Evolutionary conservation across 2,329 filamentous ascomycete genomes (phyloP), one percentile per base, ranked within the genome.

Genomic region (Phialophora tarda): DNA sequence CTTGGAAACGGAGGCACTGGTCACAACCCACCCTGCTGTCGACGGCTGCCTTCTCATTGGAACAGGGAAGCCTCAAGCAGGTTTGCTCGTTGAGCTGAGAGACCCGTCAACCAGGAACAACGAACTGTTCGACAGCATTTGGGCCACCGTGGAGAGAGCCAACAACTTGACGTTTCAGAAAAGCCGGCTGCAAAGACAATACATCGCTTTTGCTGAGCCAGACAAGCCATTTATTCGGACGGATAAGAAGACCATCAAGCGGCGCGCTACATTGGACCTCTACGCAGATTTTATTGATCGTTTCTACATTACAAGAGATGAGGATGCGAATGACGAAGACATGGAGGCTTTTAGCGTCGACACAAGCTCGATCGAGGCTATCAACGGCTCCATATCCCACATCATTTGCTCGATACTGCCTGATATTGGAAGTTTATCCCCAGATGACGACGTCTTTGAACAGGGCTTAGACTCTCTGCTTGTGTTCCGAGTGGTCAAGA

Each of bases 161-260:
- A 85, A 85, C 24, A 53, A 69, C 73, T 2, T 66, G 72, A 0
- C 76, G 12, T 76, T 78, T 0, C 77, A 78, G 12, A 81, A 82
- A 69, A 78, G 76, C 2, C 78, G 80, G 44, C 73, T 86, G 1
- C 76, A 75, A 59, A 79, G 77, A 66, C 76, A 77, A 30, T 81
- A 78, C 61, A 77, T 85, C 32, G 73, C 78, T 0, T 74, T 84
- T 57, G 74, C 81, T 0, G 75, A 78, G 11, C 75, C 74, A 12
- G 74, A 76, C 2, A 81, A 82, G 71, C 80, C 81, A 0, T 82
- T 85, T 57, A 69, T 78, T 3, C 77, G 74, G 17, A 82, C 83
- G 0, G 78, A 80, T 14, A 84, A 85, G 71, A 79, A 81, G 0
- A 82, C 77, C 0, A 76, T 82, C 3, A 80, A 81, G 71, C 77